Evolutionary conservation across 2,329 filamentous ascomycete species (phyloP).

Genomic region (Fusarium setosum): DNA sequence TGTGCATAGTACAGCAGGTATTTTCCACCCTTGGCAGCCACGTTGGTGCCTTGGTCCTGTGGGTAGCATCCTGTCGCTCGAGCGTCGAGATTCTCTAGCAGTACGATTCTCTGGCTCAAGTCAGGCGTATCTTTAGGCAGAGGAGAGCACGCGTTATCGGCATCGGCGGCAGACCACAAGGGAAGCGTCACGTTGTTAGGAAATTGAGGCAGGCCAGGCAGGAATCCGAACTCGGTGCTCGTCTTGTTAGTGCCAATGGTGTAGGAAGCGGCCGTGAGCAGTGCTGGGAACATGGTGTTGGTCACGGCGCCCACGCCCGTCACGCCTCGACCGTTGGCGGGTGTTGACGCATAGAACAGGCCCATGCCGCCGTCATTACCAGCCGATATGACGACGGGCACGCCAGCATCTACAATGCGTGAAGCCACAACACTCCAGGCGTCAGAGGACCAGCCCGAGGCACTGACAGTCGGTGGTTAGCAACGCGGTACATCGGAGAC

Average conservation of each 20-base stretch:
- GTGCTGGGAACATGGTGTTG: background rate
- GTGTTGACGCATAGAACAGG: background rate
- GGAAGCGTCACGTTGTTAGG: background rate
- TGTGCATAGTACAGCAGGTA: background rate
- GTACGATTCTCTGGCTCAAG: background rate
- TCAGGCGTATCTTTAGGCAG: background rate
- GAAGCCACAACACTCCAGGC: background rate
- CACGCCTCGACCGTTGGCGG: background rate
- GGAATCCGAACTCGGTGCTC: background rate
- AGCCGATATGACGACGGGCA: background rate
- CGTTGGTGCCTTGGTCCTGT: background rate
- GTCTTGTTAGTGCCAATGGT: background rate
- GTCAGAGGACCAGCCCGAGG: background rate
- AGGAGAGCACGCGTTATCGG: background rate
- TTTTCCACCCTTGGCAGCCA: background rate
- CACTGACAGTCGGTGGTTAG: background rate
- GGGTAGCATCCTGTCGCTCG: background rate
- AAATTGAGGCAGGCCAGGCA: background rate
- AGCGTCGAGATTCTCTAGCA: background rate
- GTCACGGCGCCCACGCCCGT: background rate
- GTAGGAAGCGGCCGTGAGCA: background rate
- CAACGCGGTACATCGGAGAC: background rate
- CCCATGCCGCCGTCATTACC: background rate
- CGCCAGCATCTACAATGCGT: background rate
- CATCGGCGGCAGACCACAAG: background rate